Evolutionary conservation across 1,139 yeast species (phyloP).

Genomic region (Groenewaldozyma auringiensis): DNA sequence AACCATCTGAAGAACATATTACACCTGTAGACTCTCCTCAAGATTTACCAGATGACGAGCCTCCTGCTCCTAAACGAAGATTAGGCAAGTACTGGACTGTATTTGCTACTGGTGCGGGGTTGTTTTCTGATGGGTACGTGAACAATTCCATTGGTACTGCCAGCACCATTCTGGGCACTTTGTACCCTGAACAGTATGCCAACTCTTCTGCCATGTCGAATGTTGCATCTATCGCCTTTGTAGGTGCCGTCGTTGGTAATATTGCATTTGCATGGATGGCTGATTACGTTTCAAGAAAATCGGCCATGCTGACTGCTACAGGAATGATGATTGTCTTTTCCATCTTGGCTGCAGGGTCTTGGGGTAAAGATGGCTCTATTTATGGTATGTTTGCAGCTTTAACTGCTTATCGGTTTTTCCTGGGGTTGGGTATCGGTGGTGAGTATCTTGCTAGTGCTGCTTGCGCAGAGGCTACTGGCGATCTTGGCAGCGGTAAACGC

Average conservation of each 20-base stretch:
- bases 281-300: slow-evolving; percentile 71
- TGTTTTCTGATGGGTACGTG: slow-evolving; percentile 84
- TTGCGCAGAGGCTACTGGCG: slow-evolving; percentile 80
- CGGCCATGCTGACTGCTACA: slow-evolving; percentile 73
- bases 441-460: slow-evolving; percentile 92
- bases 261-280: slow-evolving; percentile 68
- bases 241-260: slow-evolving; percentile 82
- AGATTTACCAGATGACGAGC: slow-evolving; percentile 12
- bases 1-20: not conserved
- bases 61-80: slow-evolving; percentile 12
- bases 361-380: slow-evolving; percentile 58
- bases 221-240: slow-evolving; percentile 78
- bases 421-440: slow-evolving; percentile 70
- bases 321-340: slow-evolving; percentile 66
- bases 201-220: slow-evolving; percentile 62
- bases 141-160: slow-evolving; percentile 79
- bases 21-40: slow-evolving; percentile 9
- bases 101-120: slow-evolving; percentile 80
- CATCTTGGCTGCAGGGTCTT: slow-evolving; percentile 69
- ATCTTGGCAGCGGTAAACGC: slow-evolving; percentile 69
- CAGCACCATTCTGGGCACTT: slow-evolving; percentile 50
- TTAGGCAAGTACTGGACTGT: slow-evolving; percentile 51
- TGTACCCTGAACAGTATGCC: slow-evolving; percentile 57
- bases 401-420: slow-evolving; percentile 73
- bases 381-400: slow-evolving; percentile 73